phyloP scores from a whole-genome alignment of 345 rosid genomes.

The Corchorus capsularis region DNA sequence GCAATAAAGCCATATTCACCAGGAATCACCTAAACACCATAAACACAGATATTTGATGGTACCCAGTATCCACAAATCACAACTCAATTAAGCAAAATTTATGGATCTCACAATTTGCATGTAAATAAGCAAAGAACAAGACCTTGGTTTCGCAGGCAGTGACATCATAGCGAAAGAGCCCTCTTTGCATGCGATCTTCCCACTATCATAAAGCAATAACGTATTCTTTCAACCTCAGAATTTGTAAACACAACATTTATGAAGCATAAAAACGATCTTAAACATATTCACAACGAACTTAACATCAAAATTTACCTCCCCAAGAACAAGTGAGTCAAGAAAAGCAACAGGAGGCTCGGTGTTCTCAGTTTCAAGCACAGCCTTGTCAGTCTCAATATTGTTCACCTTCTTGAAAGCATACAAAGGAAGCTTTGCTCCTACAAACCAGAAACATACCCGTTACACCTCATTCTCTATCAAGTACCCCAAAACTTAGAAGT shows the following conservation, averaged over 20 bases:
- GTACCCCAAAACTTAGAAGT: neutral
- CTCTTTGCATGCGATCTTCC: slow-evolving; percentile 91
- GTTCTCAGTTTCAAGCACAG: slow-evolving; percentile 28
- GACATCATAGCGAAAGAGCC: slow-evolving; percentile 94
- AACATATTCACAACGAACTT: neutral
- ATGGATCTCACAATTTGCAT: neutral
- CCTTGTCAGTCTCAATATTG: slow-evolving; percentile 30
- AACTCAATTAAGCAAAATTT: slow-evolving; percentile 2
- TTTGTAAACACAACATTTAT: neutral
- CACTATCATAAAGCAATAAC: slow-evolving; percentile 52
- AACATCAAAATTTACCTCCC: slow-evolving; percentile 57
- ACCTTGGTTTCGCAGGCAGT: slow-evolving; percentile 98
- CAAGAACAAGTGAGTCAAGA: slow-evolving; percentile 76
- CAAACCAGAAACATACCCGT: slow-evolving; percentile 12
- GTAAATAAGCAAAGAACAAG: slow-evolving; percentile 10
- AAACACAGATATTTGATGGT: slow-evolving; percentile 6
- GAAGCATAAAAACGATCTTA: neutral
- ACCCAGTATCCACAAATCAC: neutral
- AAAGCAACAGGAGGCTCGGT: slow-evolving; percentile 58
- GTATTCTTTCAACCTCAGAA: slow-evolving; percentile 6
- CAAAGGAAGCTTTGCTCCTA: slow-evolving; percentile 77
- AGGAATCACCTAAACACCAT: slow-evolving; percentile 67
- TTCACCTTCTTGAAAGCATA: slow-evolving; percentile 63
- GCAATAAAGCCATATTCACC: slow-evolving; percentile 86
- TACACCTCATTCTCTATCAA: neutral